Conservation (phyloP, 1,284 basidiomycete genomes). For the Pseudozyma sp. region DNA sequence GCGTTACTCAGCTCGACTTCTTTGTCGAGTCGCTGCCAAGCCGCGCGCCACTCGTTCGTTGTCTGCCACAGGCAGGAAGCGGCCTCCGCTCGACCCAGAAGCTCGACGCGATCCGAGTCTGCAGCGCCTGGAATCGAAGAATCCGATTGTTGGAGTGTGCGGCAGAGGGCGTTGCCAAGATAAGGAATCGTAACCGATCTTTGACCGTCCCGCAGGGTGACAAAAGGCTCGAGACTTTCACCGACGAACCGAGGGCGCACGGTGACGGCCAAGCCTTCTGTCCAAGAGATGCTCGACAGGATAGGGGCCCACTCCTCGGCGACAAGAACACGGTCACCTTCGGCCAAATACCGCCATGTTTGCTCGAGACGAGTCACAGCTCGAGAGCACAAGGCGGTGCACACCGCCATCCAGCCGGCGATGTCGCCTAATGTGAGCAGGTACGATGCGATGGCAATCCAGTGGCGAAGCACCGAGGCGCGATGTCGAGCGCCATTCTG, state of each 20-base stretch:
- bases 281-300: constrained; percentile 61
- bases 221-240: constrained; percentile 19
- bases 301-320: constrained; percentile 56
- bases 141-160: constrained; percentile 15
- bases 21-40: constrained; percentile 21
- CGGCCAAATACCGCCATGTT: constrained; percentile 62
- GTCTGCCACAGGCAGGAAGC: constrained; percentile 15
- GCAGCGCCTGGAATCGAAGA: neutral
- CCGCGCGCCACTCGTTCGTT: constrained; percentile 26
- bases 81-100: constrained; percentile 21
- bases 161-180: constrained; percentile 50
- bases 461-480: constrained; percentile 62
- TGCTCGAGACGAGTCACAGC: constrained; percentile 60
- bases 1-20: constrained; percentile 12
- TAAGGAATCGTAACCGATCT: constrained; percentile 37
- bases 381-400: constrained; percentile 64
- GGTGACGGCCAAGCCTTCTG: constrained; percentile 44
- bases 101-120: constrained; percentile 2
- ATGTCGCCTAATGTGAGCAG: constrained; percentile 54
- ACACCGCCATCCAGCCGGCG: constrained; percentile 63
- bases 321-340: constrained; percentile 53
- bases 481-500: constrained; percentile 49
- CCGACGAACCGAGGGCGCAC: constrained; percentile 40
- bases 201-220: constrained; percentile 15
- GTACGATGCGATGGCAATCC: constrained; percentile 62